These are phyloP conservation scores for Daldinia loculata DNA, from an alignment of 495 filamentous ascomycete species.

Conservation along the genomic window DNA sequence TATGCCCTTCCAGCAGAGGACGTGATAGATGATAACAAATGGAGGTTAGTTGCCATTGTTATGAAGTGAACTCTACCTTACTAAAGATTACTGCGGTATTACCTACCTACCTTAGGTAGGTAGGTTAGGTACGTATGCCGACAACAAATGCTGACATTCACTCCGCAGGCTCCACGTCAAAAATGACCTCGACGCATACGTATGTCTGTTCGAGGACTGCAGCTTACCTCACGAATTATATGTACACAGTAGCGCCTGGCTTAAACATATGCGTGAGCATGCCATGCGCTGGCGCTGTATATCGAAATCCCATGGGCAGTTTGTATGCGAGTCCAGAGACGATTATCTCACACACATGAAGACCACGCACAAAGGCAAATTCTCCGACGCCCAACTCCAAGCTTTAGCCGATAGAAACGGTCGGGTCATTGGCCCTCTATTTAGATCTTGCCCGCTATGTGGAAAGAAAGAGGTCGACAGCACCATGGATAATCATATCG, in stretches of 20 bases:
- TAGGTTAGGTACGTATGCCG: neutral
- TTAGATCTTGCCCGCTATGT: neutral
- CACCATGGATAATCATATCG: constrained; percentile 8
- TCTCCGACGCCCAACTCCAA: neutral
- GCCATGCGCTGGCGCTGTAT: neutral
- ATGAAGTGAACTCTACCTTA: neutral
- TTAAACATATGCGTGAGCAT: neutral
- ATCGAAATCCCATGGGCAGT: neutral
- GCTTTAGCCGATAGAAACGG: neutral
- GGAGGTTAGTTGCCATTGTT: neutral
- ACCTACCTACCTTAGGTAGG: neutral
- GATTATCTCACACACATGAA: neutral
- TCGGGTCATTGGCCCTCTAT: neutral
- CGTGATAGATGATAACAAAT: constrained; percentile 1
- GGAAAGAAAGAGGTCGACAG: neutral
- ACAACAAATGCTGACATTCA: neutral
- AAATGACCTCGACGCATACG: neutral
- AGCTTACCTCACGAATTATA: neutral
- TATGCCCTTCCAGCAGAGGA: constrained; percentile 8
- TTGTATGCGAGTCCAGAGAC: neutral
- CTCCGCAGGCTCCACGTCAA: neutral
- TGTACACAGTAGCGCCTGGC: neutral
- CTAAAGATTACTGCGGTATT: neutral
- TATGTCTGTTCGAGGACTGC: neutral
- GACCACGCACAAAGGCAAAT: neutral